These are phyloP conservation scores for Didymosphaeria variabile DNA, from an alignment of 2,329 filamentous ascomycete genomes.

Conservation along the genomic window DNA sequence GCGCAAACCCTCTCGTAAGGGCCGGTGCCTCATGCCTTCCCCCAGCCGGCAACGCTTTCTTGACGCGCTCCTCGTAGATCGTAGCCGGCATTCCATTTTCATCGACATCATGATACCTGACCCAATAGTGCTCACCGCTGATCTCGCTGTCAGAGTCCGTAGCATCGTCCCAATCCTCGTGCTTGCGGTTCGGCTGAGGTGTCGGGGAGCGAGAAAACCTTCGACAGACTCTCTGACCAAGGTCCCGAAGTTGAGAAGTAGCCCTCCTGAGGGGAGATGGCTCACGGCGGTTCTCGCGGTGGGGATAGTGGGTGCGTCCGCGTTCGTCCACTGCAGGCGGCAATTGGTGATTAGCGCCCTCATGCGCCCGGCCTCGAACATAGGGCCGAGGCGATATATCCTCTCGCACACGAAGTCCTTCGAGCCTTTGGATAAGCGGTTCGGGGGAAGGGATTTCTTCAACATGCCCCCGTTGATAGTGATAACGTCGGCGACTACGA, in stretches of 20 bases:
- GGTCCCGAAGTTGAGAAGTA: slow-evolving; percentile 26
- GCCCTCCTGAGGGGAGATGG: slow-evolving; percentile 2
- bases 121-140: slow-evolving; percentile 24
- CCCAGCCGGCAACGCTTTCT: neutral
- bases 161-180: slow-evolving; percentile 31
- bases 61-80: slow-evolving; percentile 37
- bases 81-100: slow-evolving; percentile 39
- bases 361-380: neutral
- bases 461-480: slow-evolving; percentile 23
- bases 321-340: slow-evolving; percentile 18
- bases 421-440: slow-evolving; percentile 25
- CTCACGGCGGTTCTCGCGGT: slow-evolving; percentile 10
- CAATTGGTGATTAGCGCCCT: slow-evolving; percentile 26
- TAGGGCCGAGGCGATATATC: slow-evolving; percentile 19
- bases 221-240: slow-evolving; percentile 13
- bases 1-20: neutral
- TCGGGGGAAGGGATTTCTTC: slow-evolving; percentile 23
- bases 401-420: slow-evolving; percentile 29
- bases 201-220: slow-evolving; percentile 21
- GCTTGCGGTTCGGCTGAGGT: slow-evolving; percentile 15
- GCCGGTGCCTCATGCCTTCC: neutral
- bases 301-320: slow-evolving; percentile 12
- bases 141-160: slow-evolving; percentile 38
- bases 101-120: slow-evolving; percentile 37
- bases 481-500: slow-evolving; percentile 23